Conservation (phyloP, 1,139 yeast genomes). For the Candida albicans region DNA sequence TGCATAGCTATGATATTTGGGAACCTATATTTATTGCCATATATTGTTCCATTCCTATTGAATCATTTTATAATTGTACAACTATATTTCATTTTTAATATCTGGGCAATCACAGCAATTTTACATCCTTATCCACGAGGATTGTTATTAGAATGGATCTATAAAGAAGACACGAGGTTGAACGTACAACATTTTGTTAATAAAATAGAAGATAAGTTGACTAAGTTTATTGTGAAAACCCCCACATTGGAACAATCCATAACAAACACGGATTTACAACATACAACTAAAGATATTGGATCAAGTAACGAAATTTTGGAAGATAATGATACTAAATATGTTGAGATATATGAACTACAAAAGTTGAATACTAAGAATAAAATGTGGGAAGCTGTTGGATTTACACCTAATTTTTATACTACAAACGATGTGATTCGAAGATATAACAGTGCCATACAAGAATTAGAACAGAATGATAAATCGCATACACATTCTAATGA, state of each 20-base stretch:
- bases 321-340: slow-evolving; percentile 18
- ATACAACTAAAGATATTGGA: neutral
- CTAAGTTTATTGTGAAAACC: neutral
- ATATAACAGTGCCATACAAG: slow-evolving; percentile 12
- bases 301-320: slow-evolving; percentile 3
- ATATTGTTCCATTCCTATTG: slow-evolving; percentile 28
- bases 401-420: slow-evolving; percentile 54
- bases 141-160: slow-evolving; percentile 41
- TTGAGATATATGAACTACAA: slow-evolving; percentile 76
- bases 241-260: slow-evolving; percentile 3
- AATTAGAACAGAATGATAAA: slow-evolving; percentile 16
- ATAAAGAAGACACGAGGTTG: slow-evolving; percentile 63
- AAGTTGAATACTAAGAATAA: slow-evolving; percentile 46
- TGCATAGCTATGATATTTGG: slow-evolving; percentile 25
- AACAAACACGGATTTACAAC: neutral
- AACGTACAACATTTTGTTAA: slow-evolving; percentile 47
- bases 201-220: slow-evolving; percentile 40
- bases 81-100: slow-evolving; percentile 29
- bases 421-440: slow-evolving; percentile 32
- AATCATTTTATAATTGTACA: slow-evolving; percentile 31
- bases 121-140: slow-evolving; percentile 59
- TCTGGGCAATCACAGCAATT: slow-evolving; percentile 53
- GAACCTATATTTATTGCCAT: slow-evolving; percentile 35
- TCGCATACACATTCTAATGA: too few relatives aligned
- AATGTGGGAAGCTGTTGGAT: slow-evolving; percentile 64